Conservation (phyloP, 371 early-diverging fungal genomes). For the Apophysomyces sp. region DNA sequence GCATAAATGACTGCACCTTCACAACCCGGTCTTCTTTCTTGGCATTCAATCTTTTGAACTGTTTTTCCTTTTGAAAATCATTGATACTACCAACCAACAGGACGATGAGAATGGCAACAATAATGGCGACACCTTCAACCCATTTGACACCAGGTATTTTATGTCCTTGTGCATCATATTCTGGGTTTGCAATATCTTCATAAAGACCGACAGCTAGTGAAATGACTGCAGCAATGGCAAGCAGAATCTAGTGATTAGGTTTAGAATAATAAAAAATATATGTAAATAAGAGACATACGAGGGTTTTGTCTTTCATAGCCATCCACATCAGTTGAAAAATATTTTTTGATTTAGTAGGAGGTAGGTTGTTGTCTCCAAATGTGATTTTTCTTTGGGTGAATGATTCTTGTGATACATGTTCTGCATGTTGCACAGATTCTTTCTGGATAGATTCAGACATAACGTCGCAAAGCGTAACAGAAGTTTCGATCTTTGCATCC, state of each 20-base stretch:
- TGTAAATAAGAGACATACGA: constrained; percentile 44
- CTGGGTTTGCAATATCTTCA: constrained; percentile 65
- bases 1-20: constrained; percentile 42
- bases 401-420: background rate
- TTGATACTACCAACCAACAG: constrained; percentile 79
- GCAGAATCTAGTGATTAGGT: constrained; percentile 54
- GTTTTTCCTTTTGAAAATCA: constrained; percentile 85
- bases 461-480: constrained; percentile 23
- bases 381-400: constrained; percentile 37
- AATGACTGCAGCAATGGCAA: constrained; percentile 82
- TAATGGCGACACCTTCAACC: constrained; percentile 82
- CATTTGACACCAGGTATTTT: constrained; percentile 61
- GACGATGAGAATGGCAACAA: constrained; percentile 81
- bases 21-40: constrained; percentile 82
- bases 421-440: background rate
- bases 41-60: constrained; percentile 81
- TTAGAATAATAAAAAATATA: background rate
- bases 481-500: constrained; percentile 13
- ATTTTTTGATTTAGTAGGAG: constrained; percentile 64
- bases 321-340: constrained; percentile 78
- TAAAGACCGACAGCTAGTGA: constrained; percentile 88
- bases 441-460: background rate
- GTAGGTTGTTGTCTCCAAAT: constrained; percentile 71
- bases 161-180: constrained; percentile 31
- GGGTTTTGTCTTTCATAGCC: constrained; percentile 83